A percentile compares a stretch with the other conserved stretches of the same genome.
phyloP scores from a whole-genome alignment of 2,329 filamentous ascomycete genomes.

The Elsinoe necatrix region DNA sequence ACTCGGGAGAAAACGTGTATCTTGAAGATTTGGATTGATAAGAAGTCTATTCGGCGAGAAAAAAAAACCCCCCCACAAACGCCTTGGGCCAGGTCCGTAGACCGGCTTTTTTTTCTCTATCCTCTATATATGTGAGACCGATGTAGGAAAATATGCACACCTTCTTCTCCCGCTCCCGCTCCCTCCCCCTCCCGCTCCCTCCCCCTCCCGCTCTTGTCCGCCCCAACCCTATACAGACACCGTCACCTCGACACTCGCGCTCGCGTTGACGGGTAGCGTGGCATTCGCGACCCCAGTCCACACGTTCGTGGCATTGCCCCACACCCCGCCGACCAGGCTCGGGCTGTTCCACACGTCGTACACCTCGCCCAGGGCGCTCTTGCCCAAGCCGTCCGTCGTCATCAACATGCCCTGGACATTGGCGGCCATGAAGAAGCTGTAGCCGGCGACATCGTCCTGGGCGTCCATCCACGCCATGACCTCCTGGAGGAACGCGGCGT shows the following conservation, averaged over 20 bases:
- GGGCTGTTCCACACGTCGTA: slow-evolving; percentile 22
- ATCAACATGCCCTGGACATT: slow-evolving; percentile 26
- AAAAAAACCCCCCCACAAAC: background rate
- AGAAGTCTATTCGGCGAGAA: background rate
- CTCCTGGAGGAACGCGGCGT: slow-evolving; percentile 39
- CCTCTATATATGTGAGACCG: background rate
- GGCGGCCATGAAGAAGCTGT: slow-evolving; percentile 29
- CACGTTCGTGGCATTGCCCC: slow-evolving; percentile 35
- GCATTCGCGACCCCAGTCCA: slow-evolving; percentile 31
- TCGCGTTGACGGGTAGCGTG: slow-evolving; percentile 27
- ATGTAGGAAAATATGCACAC: background rate
- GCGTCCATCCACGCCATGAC: slow-evolving; percentile 37
- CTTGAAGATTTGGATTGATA: too few species aligned
- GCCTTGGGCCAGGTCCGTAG: background rate
- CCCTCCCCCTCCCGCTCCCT: slow-evolving; percentile 17
- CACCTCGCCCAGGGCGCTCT: slow-evolving; percentile 22
- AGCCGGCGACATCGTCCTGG: slow-evolving; percentile 32
- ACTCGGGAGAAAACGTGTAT: too few species aligned
- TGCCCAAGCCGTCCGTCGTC: slow-evolving; percentile 19
- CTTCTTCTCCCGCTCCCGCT: slow-evolving; percentile 36
- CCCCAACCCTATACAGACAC: background rate
- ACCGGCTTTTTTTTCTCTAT: slow-evolving; percentile 1
- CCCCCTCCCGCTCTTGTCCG: slow-evolving; percentile 35
- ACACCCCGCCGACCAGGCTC: background rate
- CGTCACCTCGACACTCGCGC: background rate